Evolutionary conservation across 2,329 filamentous ascomycete genomes (phyloP).

Genomic region (Diaporthe sp.): DNA sequence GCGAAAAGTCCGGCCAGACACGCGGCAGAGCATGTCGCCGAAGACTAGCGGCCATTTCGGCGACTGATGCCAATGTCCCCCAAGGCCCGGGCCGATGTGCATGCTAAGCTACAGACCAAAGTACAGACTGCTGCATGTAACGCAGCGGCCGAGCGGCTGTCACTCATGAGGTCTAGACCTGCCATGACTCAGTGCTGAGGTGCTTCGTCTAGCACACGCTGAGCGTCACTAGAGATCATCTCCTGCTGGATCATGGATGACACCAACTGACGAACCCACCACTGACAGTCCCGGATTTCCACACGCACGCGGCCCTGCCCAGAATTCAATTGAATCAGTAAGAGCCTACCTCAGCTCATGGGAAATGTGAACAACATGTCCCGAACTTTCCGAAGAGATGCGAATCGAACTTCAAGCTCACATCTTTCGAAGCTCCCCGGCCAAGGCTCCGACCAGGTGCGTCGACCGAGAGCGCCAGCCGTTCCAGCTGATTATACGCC

Average conservation of each 20-base stretch:
- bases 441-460: constrained; percentile 34
- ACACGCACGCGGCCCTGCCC: constrained; percentile 18
- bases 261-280: constrained; percentile 30
- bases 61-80: neutral
- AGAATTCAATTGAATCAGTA: neutral
- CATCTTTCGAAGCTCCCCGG: constrained; percentile 23
- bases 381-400: neutral
- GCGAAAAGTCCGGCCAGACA: neutral
- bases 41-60: neutral
- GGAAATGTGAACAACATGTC: rapidly evolving
- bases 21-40: neutral
- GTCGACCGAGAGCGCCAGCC: constrained; percentile 15
- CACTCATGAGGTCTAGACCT: neutral
- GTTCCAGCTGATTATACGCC: constrained; percentile 19
- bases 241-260: constrained; percentile 18
- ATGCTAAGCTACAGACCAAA: neutral
- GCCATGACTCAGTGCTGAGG: constrained; percentile 28
- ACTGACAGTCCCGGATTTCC: constrained; percentile 36
- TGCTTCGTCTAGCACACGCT: constrained; percentile 15
- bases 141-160: neutral
- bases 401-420: neutral
- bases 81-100: constrained; percentile 22
- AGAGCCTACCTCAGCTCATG: neutral
- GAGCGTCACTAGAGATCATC: constrained; percentile 19
- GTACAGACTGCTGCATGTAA: neutral